Evolutionary conservation across 495 filamentous ascomycete genomes (phyloP).

Genomic region (Penicillium argentinense): DNA sequence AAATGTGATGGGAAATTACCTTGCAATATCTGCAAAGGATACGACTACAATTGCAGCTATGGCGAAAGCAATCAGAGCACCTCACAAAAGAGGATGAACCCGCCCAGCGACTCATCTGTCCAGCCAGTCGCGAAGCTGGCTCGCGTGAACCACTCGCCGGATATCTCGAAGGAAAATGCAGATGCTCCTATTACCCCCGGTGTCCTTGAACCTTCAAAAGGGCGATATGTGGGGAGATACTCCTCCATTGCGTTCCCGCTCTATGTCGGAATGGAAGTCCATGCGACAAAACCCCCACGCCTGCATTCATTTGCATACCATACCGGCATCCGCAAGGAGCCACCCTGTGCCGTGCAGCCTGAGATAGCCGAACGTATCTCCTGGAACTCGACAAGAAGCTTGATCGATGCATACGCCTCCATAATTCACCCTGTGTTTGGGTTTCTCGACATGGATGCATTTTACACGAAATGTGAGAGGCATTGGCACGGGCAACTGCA

Average conservation of each 20-base stretch:
- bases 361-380: constrained; percentile 24
- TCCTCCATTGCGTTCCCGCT: constrained; percentile 44
- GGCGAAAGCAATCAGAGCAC: constrained; percentile 5
- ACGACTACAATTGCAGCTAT: constrained; percentile 43
- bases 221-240: constrained; percentile 36
- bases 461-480: constrained; percentile 19
- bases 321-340: constrained; percentile 34
- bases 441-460: constrained; percentile 33
- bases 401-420: constrained; percentile 33
- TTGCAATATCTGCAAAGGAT: constrained; percentile 40
- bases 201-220: constrained; percentile 25
- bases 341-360: constrained; percentile 7
- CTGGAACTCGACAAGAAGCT: constrained; percentile 21
- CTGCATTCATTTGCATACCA: constrained; percentile 50
- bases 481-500: constrained; percentile 28
- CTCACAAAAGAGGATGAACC: constrained; percentile 1
- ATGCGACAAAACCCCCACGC: constrained; percentile 38
- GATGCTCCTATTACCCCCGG: constrained; percentile 13
- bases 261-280: constrained; percentile 39
- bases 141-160: not conserved
- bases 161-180: constrained; percentile 3
- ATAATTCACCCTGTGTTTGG: constrained; percentile 39
- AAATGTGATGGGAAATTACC: constrained; percentile 43
- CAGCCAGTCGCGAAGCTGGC: constrained; percentile 2
- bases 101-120: not conserved